Percentiles rank a stretch among this genome's conserved stretches.
Evolutionary conservation across 2,329 filamentous ascomycete genomes (phyloP).

Genomic region (Hypoxylon sp.): DNA sequence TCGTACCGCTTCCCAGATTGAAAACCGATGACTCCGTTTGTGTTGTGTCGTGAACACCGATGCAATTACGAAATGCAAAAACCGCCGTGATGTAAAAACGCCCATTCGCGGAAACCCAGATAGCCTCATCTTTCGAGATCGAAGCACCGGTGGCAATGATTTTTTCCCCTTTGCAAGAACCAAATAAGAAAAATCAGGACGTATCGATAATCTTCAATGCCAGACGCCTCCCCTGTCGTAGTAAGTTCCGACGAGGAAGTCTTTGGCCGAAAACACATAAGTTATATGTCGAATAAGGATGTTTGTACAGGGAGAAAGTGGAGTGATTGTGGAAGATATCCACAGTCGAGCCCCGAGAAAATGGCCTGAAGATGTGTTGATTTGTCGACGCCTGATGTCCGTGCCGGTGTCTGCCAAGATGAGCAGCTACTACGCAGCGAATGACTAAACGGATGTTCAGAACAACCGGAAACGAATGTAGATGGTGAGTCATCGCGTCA

Average conservation of each 20-base stretch:
- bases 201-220: constrained; percentile 60
- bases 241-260: constrained; percentile 41
- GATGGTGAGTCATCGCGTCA: constrained; percentile 50
- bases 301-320: constrained; percentile 60
- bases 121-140: constrained; percentile 56
- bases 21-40: constrained; percentile 58
- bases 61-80: constrained; percentile 64
- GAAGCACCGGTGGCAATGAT: constrained; percentile 50
- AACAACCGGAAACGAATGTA: constrained; percentile 52
- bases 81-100: constrained; percentile 55
- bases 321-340: constrained; percentile 45
- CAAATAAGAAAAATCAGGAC: constrained; percentile 55
- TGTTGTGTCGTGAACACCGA: constrained; percentile 57
- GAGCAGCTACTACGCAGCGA: constrained; percentile 57
- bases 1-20: constrained; percentile 56
- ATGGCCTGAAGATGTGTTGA: constrained; percentile 50
- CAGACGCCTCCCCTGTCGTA: constrained; percentile 54
- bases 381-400: constrained; percentile 60
- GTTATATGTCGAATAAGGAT: constrained; percentile 61
- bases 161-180: constrained; percentile 46
- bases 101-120: constrained; percentile 58
- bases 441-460: constrained; percentile 49
- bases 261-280: constrained; percentile 50
- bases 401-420: constrained; percentile 64
- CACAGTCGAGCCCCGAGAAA: constrained; percentile 47